phyloP scores from a whole-genome alignment of 768 basidiomycete species.

The Dacryopinax primogenitus region DNA sequence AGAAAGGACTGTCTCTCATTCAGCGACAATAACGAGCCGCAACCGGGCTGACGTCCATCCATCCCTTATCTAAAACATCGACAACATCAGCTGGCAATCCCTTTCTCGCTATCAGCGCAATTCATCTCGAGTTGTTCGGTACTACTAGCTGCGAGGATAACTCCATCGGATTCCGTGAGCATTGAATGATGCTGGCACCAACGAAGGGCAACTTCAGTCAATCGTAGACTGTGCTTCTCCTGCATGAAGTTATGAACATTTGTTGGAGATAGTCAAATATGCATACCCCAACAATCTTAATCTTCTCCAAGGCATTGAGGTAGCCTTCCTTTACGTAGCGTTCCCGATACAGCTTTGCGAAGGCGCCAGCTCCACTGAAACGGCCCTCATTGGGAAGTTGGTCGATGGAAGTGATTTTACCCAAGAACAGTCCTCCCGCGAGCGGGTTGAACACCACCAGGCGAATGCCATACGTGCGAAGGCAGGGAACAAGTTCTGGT shows the following conservation, averaged over 20 bases:
- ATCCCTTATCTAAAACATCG: conserved; percentile 15
- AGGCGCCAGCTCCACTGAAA: background rate
- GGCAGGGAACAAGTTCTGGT: conserved; percentile 16
- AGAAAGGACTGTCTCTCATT: too few species aligned
- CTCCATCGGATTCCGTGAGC: conserved; percentile 9
- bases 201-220: conserved; percentile 3
- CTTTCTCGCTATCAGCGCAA: conserved; percentile 9
- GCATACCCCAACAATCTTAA: background rate
- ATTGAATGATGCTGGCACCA: conserved; percentile 8
- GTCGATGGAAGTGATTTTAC: background rate
- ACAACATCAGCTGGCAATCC: conserved; percentile 14
- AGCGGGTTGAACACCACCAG: conserved; percentile 18
- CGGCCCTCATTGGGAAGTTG: conserved; percentile 6
- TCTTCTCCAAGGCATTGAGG: background rate
- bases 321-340: background rate
- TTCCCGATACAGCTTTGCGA: conserved; percentile 7
- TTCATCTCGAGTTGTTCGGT: conserved; percentile 11
- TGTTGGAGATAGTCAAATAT: background rate
- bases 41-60: background rate
- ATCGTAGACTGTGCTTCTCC: conserved; percentile 1
- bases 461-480: conserved; percentile 15
- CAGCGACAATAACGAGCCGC: background rate
- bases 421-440: conserved; percentile 8
- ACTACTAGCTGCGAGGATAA: conserved; percentile 15
- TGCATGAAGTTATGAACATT: background rate